Evolutionary conservation across 1,139 yeast species (phyloP).

Genomic region (Petasospora rhodanensis): DNA sequence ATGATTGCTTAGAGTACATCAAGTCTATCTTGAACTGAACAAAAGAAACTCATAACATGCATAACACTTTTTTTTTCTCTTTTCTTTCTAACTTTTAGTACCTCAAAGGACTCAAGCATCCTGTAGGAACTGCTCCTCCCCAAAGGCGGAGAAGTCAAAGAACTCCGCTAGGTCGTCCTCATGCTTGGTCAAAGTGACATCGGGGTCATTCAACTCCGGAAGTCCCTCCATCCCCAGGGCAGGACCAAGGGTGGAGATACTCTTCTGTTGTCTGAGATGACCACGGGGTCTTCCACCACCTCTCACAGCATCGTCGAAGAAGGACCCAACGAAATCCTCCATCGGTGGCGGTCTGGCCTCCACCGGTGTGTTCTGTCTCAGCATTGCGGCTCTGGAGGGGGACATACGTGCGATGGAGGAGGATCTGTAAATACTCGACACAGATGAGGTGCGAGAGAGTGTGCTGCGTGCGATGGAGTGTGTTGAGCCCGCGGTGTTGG

Average conservation of each 20-base stretch:
- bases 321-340: conserved; percentile 14
- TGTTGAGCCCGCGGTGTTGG: conserved; percentile 22
- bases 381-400: conserved; percentile 17
- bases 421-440: conserved; percentile 16
- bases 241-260: conserved; percentile 22
- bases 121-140: conserved; percentile 9
- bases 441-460: conserved; percentile 20
- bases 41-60: neutral
- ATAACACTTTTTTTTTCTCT: neutral
- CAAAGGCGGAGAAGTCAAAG: conserved; percentile 24
- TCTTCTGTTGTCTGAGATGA: conserved; percentile 13
- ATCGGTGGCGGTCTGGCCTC: conserved; percentile 11
- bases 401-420: too few species aligned
- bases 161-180: conserved; percentile 15
- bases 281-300: conserved; percentile 9
- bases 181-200: conserved; percentile 4
- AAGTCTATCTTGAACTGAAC: too few species aligned
- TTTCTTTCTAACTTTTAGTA: too few species aligned
- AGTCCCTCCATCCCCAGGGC: conserved; percentile 19
- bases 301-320: conserved; percentile 17
- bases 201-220: conserved; percentile 10
- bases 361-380: conserved; percentile 20
- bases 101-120: too few species aligned
- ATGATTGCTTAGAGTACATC: conserved; percentile 49
- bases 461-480: conserved; percentile 10